These are phyloP conservation scores for Trichoderma sp. DNA, from an alignment of 2,329 filamentous ascomycete species.

Conservation along the genomic window DNA sequence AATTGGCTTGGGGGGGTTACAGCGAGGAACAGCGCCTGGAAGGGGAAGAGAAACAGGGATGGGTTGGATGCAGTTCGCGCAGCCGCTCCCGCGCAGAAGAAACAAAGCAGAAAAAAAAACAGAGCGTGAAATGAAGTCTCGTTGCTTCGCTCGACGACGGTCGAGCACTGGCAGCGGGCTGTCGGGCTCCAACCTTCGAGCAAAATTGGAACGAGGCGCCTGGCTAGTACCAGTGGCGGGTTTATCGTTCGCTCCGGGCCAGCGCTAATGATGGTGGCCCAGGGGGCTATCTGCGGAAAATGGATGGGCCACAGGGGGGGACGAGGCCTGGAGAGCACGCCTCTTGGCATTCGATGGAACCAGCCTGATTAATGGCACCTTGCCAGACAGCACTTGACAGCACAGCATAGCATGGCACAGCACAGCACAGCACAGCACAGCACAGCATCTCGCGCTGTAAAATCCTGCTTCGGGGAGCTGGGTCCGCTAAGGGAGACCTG, in stretches of 20 bases:
- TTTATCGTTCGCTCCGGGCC: slow-evolving; percentile 21
- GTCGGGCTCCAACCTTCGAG: slow-evolving; percentile 7
- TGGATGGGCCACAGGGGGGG: neutral
- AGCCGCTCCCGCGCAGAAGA: neutral
- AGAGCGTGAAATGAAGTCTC: neutral
- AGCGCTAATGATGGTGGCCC: slow-evolving; percentile 12
- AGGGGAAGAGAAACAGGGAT: neutral
- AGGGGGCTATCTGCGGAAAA: slow-evolving; percentile 24
- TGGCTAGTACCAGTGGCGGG: slow-evolving; percentile 22
- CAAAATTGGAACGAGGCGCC: slow-evolving; percentile 28
- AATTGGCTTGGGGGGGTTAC: slow-evolving; percentile 18
- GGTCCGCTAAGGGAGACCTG: neutral
- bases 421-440: neutral
- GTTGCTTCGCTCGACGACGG: neutral
- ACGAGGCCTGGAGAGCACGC: slow-evolving; percentile 9
- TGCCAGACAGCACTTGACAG: neutral
- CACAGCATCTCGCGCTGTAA: neutral
- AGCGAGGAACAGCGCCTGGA: slow-evolving; percentile 8
- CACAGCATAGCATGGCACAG: neutral
- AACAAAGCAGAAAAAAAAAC: neutral
- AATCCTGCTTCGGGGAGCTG: neutral
- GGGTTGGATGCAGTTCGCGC: neutral
- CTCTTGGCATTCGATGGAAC: neutral
- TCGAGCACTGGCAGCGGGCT: slow-evolving; percentile 5
- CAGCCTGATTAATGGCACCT: neutral